A percentile compares a stretch with the other conserved stretches of the same genome.
Evolutionary conservation across 2,329 filamentous ascomycete species (phyloP).

Genomic region (Fusarium goolgardi): DNA sequence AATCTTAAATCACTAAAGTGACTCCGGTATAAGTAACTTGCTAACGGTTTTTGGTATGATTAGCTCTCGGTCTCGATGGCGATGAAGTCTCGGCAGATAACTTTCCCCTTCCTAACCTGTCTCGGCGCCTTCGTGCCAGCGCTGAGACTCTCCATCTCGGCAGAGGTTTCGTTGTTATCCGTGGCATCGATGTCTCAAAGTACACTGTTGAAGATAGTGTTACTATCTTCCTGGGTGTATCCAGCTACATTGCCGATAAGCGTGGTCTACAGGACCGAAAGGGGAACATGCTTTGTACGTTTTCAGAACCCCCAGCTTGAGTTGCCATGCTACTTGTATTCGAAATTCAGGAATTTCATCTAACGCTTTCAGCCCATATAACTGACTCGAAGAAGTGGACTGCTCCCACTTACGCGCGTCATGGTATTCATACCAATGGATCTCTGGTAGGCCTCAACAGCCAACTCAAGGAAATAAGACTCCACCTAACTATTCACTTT

Average conservation of each 20-base stretch:
- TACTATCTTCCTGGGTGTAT: slow-evolving; percentile 66
- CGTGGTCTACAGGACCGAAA: slow-evolving; percentile 63
- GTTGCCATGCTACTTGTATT: not conserved
- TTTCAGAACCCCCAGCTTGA: not conserved
- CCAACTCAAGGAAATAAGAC: not conserved
- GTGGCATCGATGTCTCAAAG: slow-evolving; percentile 61
- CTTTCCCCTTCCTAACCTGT: slow-evolving; percentile 57
- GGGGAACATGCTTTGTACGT: slow-evolving; percentile 61
- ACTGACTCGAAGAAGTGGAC: slow-evolving; percentile 61
- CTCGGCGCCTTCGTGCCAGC: slow-evolving; percentile 50
- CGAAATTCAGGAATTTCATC: not conserved
- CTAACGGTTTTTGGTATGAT: slow-evolving; percentile 17
- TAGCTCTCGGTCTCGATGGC: slow-evolving; percentile 37
- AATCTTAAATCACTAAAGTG: not conserved
- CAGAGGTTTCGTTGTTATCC: slow-evolving; percentile 65
- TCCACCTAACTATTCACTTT: slow-evolving; percentile 10
- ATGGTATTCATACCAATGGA: slow-evolving; percentile 62
- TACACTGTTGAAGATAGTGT: slow-evolving; percentile 66
- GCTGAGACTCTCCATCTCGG: slow-evolving; percentile 55
- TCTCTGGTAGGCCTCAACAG: slow-evolving; percentile 53
- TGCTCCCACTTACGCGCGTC: slow-evolving; percentile 56
- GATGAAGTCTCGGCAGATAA: slow-evolving; percentile 45
- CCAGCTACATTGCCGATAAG: slow-evolving; percentile 66
- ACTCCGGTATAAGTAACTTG: slow-evolving; percentile 4
- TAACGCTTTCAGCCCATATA: slow-evolving; percentile 57